These are phyloP conservation scores for Camelina laxa DNA, from an alignment of 345 rosid genomes.

Conservation along the genomic window DNA sequence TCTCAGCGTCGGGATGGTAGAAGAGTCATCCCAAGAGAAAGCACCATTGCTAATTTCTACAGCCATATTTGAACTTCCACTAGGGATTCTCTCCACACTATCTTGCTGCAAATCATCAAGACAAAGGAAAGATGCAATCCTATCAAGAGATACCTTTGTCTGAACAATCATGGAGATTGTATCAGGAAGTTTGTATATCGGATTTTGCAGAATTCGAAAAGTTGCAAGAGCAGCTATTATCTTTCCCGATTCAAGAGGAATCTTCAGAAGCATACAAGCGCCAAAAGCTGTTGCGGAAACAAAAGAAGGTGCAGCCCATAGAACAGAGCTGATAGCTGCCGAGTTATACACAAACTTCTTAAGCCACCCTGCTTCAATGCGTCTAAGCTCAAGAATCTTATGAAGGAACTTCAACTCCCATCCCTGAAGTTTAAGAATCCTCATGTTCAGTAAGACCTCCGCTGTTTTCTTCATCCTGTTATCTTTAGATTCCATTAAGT, in stretches of 20 bases:
- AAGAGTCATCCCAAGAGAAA: conserved; percentile 63
- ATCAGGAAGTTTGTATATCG: conserved; percentile 67
- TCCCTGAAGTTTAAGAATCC: conserved; percentile 73
- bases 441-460: conserved; percentile 68
- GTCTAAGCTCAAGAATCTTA: conserved; percentile 57
- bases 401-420: conserved; percentile 70
- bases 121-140: conserved; percentile 63
- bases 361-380: conserved; percentile 62
- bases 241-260: conserved; percentile 72
- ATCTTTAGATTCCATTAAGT: conserved; percentile 71
- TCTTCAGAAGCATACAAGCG: conserved; percentile 59
- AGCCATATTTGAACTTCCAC: conserved; percentile 47
- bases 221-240: conserved; percentile 76
- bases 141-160: conserved; percentile 71
- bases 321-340: conserved; percentile 53
- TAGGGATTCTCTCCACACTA: conserved; percentile 50
- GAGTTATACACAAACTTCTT: conserved; percentile 56
- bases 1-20: conserved; percentile 53
- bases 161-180: conserved; percentile 67
- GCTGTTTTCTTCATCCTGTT: conserved; percentile 69
- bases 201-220: conserved; percentile 64
- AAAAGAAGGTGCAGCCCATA: conserved; percentile 73
- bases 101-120: conserved; percentile 63
- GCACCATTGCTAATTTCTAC: conserved; percentile 56
- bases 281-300: conserved; percentile 66